Conservation (phyloP, 2,329 filamentous ascomycete genomes). For the Penicillium sp. region DNA sequence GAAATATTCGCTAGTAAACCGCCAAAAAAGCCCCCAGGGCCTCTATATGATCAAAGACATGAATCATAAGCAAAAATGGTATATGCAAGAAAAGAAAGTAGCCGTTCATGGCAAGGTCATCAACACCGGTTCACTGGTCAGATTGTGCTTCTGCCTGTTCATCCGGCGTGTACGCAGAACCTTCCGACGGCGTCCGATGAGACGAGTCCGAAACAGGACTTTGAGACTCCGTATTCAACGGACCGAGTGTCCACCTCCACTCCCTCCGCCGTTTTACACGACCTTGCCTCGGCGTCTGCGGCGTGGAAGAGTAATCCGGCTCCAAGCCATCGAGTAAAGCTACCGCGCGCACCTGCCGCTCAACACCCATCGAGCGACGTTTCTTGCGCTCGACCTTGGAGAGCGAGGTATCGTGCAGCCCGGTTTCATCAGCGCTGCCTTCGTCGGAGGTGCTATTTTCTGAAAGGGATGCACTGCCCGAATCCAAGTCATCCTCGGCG, state of each 20-base stretch:
- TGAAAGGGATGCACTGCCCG: slow-evolving; percentile 28
- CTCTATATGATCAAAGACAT: slow-evolving; percentile 20
- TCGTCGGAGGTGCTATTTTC: slow-evolving; percentile 35
- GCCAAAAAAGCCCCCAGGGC: slow-evolving; percentile 12
- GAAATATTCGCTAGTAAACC: slow-evolving; percentile 5
- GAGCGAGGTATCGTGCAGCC: slow-evolving; percentile 3
- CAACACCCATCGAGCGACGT: slow-evolving; percentile 30
- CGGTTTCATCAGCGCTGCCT: slow-evolving; percentile 13
- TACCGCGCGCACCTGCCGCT: slow-evolving; percentile 41
- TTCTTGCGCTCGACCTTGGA: slow-evolving; percentile 37
- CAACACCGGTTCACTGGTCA: neutral
- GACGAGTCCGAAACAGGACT: slow-evolving; percentile 4
- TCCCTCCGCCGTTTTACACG: slow-evolving; percentile 54
- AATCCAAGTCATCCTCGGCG: slow-evolving; percentile 28
- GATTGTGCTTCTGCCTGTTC: neutral
- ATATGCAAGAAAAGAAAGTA: slow-evolving; percentile 7
- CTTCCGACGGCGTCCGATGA: neutral
- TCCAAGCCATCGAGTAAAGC: slow-evolving; percentile 44
- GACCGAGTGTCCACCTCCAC: slow-evolving; percentile 59
- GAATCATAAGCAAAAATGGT: slow-evolving; percentile 14
- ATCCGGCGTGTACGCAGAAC: neutral
- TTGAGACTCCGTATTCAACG: slow-evolving; percentile 30
- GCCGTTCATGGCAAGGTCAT: neutral
- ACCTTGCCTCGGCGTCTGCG: slow-evolving; percentile 54
- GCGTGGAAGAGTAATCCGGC: slow-evolving; percentile 48